Percentiles rank a stretch among this genome's conserved stretches.
phyloP scores from a whole-genome alignment of 306 rosid genomes.

The Erythrophleum fordii region DNA sequence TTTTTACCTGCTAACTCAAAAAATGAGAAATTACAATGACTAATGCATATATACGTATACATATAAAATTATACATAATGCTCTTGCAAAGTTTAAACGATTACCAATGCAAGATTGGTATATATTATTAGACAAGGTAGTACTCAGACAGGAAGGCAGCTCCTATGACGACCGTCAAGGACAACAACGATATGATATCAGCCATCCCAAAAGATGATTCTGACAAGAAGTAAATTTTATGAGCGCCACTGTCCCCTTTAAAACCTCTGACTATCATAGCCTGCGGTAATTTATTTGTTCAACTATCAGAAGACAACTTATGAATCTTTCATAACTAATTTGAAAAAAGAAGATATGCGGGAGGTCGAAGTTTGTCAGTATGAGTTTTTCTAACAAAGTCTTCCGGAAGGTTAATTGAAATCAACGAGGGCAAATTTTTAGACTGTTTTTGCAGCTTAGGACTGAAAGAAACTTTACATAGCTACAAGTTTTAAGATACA shows the following conservation, averaged over 20 bases:
- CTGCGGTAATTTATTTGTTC: slow-evolving; percentile 48
- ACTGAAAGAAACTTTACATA: not conserved
- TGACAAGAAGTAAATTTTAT: slow-evolving; percentile 79
- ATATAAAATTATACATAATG: slow-evolving; percentile 4
- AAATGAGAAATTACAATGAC: slow-evolving; percentile 17
- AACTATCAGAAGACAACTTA: slow-evolving; percentile 31
- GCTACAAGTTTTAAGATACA: not conserved
- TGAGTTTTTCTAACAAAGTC: not conserved
- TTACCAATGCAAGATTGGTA: slow-evolving; percentile 32
- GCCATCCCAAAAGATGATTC: slow-evolving; percentile 68
- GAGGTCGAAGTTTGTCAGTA: not conserved
- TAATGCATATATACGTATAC: not conserved
- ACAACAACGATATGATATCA: slow-evolving; percentile 64
- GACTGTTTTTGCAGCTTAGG: slow-evolving; percentile 15
- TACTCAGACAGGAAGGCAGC: slow-evolving; percentile 73
- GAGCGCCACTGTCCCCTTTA: slow-evolving; percentile 73
- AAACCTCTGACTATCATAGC: slow-evolving; percentile 98
- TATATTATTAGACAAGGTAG: slow-evolving; percentile 53
- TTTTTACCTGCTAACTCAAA: slow-evolving; percentile 13
- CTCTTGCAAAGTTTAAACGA: not conserved
- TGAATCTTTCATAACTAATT: not conserved
- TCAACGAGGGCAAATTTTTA: slow-evolving; percentile 8
- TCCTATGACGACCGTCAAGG: slow-evolving; percentile 61
- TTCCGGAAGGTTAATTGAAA: not conserved
- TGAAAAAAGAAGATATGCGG: slow-evolving; percentile 20